Evolutionary conservation across 345 rosid genomes (phyloP), one percentile per base, ranked within the genome.

Genomic region (Nephelium lappaceum): DNA sequence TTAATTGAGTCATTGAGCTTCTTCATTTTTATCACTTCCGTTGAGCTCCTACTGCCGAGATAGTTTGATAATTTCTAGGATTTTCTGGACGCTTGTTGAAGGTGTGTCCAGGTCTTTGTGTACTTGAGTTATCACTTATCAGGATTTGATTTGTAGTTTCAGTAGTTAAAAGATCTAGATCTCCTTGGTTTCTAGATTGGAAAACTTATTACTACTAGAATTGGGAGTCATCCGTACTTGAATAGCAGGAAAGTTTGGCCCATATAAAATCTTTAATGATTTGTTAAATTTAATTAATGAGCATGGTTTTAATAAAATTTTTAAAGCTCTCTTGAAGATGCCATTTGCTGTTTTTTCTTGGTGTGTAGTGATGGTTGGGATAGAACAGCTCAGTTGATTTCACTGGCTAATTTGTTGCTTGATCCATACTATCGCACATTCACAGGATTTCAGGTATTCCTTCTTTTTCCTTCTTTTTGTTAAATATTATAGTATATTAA

Each of bases 361-460:
- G 8, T 27, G 11, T 86, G 83, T 83, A 97, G 99, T 81, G 99
- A 97, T 84, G 99, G 99, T 74, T 97, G 99, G 99, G 99, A 97
- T 85, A 91, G 99, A 91, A 97, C 99, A 76, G 90, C 93, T 68
- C 99, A 96, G 87, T 81, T 96, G 88, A 92, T 93, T 86, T 84
- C 99, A 82, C 95, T 97, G 51, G 97, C 99, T 70, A 89, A 90
- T 81, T 83, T 97, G 85, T 81, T 94, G 79, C 98, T 94, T 79
- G 99, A 94, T 83, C 99, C 99, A 80, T 96, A 93, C 83, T 94
- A 96, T 82, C 84, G 98, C 51, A 97, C 98, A 78, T 92, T 94
- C 76, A 25, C 89, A 6, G 99, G 99, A 76, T 97, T 97, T 88
- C 99, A 97, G 98, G 99, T 96, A 87, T 53, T 69, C 80, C 76